Percentiles rank a stretch among this genome's conserved stretches.
These are phyloP conservation scores for Pseudohalonectria lignicola DNA, from an alignment of 2,329 filamentous ascomycete genomes.

Conservation along the genomic window DNA sequence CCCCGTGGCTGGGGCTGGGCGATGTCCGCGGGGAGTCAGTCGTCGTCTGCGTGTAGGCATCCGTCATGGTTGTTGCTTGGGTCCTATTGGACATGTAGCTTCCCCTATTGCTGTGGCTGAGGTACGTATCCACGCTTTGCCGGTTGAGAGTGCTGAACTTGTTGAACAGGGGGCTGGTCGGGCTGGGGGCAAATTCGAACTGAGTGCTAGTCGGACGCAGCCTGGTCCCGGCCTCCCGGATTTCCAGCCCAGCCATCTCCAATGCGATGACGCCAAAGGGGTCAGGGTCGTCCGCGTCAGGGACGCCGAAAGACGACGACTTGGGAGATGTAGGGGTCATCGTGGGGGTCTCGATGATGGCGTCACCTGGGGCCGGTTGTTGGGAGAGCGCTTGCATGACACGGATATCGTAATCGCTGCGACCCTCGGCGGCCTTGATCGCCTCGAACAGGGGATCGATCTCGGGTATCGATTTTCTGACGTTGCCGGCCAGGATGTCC, in stretches of 20 bases:
- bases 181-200: constrained; percentile 72
- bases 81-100: constrained; percentile 67
- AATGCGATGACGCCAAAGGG: constrained; percentile 84
- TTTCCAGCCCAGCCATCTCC: constrained; percentile 82
- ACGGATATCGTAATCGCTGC: constrained; percentile 59
- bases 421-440: constrained; percentile 78
- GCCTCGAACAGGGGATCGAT: constrained; percentile 62
- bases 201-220: constrained; percentile 64
- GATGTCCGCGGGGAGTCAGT: constrained; percentile 39
- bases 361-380: constrained; percentile 68
- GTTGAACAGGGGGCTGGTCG: constrained; percentile 59
- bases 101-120: constrained; percentile 49
- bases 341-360: constrained; percentile 37
- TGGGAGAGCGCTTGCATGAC: constrained; percentile 53
- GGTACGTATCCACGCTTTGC: constrained; percentile 57
- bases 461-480: constrained; percentile 42
- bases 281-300: constrained; percentile 72
- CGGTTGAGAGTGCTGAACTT: constrained; percentile 34
- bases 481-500: constrained; percentile 46
- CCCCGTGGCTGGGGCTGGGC: constrained; percentile 42
- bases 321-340: constrained; percentile 13
- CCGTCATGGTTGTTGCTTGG: constrained; percentile 60
- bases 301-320: constrained; percentile 55
- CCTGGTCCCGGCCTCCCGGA: constrained; percentile 77
- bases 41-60: constrained; percentile 54